Evolutionary conservation across 352 stramenopile genomes (phyloP).

Genomic region (Globisporangium yorkense): DNA sequence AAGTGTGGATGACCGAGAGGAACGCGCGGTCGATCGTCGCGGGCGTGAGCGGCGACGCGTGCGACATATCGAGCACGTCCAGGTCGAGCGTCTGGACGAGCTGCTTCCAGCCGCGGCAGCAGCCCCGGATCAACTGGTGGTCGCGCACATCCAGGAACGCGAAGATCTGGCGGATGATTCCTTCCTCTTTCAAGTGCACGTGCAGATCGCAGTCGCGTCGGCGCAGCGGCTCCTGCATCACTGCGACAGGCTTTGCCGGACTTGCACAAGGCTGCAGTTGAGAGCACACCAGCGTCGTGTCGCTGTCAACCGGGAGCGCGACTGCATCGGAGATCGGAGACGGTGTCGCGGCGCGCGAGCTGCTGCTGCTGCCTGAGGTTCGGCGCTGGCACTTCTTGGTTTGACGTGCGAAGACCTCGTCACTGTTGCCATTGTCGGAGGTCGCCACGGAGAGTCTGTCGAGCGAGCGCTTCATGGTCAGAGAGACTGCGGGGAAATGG

Average conservation of each 20-base stretch:
- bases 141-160: constrained; percentile 70
- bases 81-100: constrained; percentile 65
- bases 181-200: constrained; percentile 44
- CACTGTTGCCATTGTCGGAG: constrained; percentile 3
- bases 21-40: constrained; percentile 53
- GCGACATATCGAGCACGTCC: constrained; percentile 62
- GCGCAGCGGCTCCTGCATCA: not conserved
- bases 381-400: constrained; percentile 14
- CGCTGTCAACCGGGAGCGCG: not conserved
- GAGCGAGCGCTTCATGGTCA: constrained; percentile 44
- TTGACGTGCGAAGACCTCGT: constrained; percentile 9
- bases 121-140: constrained; percentile 56
- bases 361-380: constrained; percentile 3
- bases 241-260: not conserved
- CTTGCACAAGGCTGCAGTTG: not conserved
- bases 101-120: constrained; percentile 50
- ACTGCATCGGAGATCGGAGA: constrained; percentile 1
- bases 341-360: not conserved
- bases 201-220: constrained; percentile 28
- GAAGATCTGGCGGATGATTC: constrained; percentile 52
- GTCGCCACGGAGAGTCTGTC: constrained; percentile 21
- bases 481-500: not conserved
- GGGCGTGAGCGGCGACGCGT: constrained; percentile 38
- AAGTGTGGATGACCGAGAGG: constrained; percentile 56
- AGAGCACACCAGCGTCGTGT: not conserved